Evolutionary conservation across 2,329 filamentous ascomycete genomes (phyloP), one percentile per base, ranked within the genome.

Genomic region (Hirsutella thompsonii): DNA sequence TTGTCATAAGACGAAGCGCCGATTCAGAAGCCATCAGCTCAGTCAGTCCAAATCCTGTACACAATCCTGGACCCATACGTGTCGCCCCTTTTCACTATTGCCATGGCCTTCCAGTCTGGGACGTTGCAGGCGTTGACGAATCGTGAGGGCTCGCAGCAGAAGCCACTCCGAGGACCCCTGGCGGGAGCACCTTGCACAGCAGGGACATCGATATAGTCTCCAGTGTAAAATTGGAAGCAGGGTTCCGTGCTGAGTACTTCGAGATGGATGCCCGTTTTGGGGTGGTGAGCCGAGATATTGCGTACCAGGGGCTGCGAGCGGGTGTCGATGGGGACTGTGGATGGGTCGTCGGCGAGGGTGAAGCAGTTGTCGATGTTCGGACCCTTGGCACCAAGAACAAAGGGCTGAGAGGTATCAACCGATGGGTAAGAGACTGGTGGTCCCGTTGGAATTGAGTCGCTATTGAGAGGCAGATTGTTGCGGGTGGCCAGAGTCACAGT

Each of bases 161-260:
- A 93, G 0, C 83, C 90, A 36, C 80, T 77, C 38, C 87, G 74
- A 4, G 76, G 56, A 0, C 72, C 75, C 38, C 85, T 74, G 1
- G 81, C 79, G 0, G 81, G 76, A 21, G 74, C 60, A 2, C 69
- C 69, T n/a, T 68, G 70, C 3, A 78, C 68, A 23, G 67, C 81
- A 0, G 84, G 81, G 11, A 94, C 81, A 52, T 92, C 67, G 49
- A 93, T 88, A 55, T 79, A 81, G 55, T 84, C 81, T 48, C 90
- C 92, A 0, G 88, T 93, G 64, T 96, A 96, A 66, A 95, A 94
- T 61, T 96, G 90, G 70, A 95, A 96, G 0, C 87, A 85, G 0
- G 92, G 92, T 68, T 96, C 90, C 0, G 90, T 96, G 67, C 85
- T 92, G 54, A 79, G 69, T 5, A 94, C 82, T 61, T 95, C 85